phyloP scores from a whole-genome alignment of 805 yeast genomes.

The Nakazawaea wyomingensis region DNA sequence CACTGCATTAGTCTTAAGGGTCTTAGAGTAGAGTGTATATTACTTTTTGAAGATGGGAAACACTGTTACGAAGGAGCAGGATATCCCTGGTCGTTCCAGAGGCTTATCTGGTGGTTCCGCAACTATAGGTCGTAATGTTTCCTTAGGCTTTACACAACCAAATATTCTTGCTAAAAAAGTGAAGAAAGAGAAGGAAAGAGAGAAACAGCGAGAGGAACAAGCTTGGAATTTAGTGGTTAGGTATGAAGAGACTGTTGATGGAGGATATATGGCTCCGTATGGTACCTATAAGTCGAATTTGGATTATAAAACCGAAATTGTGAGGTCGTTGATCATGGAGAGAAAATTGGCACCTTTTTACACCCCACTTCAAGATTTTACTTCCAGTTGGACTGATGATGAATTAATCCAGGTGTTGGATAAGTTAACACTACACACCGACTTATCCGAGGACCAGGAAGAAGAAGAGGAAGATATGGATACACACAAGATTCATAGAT shows the following conservation, averaged over 20 bases:
- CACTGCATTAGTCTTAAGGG: no score
- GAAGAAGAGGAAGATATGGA: conserved; percentile 54
- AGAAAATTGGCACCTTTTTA: conserved; percentile 85
- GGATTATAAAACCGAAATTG: conserved; percentile 70
- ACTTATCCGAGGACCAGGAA: conserved; percentile 39
- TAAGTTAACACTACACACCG: conserved; percentile 52
- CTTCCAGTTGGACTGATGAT: conserved; percentile 63
- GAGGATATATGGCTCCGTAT: conserved; percentile 88
- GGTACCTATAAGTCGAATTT: conserved; percentile 78
- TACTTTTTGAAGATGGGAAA: conserved; percentile 34
- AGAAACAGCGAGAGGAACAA: conserved; percentile 46
- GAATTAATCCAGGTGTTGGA: conserved; percentile 52
- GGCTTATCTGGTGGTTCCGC: conserved; percentile 8
- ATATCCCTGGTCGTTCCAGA: conserved; percentile 10
- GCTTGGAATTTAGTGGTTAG: conserved; percentile 53
- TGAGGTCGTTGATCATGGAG: conserved; percentile 61
- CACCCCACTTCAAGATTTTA: conserved; percentile 80
- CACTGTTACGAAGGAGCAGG: conserved; percentile 39
- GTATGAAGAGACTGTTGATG: conserved; percentile 75
- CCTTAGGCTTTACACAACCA: conserved; percentile 16
- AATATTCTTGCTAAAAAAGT: conserved; percentile 24
- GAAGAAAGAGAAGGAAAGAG: conserved; percentile 50
- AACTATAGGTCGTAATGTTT: neutral
- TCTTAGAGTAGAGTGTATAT: no score
- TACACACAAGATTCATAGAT: conserved; percentile 52